These are phyloP conservation scores for Jatropha podagrica DNA, from an alignment of 441 rosid species.

Conservation along the genomic window DNA sequence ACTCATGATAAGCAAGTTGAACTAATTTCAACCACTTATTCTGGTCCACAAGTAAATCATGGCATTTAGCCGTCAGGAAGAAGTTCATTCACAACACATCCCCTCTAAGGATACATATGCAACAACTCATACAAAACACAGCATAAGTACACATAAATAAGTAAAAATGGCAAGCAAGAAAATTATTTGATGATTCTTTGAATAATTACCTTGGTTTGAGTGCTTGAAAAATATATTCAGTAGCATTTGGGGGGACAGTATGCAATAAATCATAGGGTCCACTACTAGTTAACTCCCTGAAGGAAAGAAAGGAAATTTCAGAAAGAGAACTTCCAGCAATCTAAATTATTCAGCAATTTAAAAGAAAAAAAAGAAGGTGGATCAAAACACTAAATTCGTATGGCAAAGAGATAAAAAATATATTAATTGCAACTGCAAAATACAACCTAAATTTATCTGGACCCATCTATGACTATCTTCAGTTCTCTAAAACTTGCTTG, in stretches of 20 bases:
- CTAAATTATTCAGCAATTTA: constrained; percentile 9
- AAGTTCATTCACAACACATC: background rate
- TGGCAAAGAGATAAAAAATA: background rate
- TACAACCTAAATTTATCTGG: background rate
- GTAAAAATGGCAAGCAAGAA: background rate
- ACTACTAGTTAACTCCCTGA: constrained; percentile 31
- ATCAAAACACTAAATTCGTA: background rate
- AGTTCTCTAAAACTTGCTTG: background rate
- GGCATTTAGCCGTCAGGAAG: background rate
- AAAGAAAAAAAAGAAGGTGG: constrained; percentile 1
- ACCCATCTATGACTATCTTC: background rate
- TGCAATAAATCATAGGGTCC: constrained; percentile 45
- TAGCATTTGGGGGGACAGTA: constrained; percentile 53
- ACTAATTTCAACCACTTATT: background rate
- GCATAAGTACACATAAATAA: background rate
- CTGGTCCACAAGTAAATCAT: background rate
- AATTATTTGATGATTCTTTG: background rate
- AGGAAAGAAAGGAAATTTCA: constrained; percentile 16
- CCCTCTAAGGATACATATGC: background rate
- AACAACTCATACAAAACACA: background rate
- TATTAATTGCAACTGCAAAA: background rate
- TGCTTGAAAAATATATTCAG: constrained; percentile 66
- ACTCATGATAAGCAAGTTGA: background rate
- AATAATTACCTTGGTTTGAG: constrained; percentile 60
- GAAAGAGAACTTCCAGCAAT: constrained; percentile 11